Conservation (phyloP, 1,284 basidiomycete genomes). For the Sanghuangporus baumii region DNA sequence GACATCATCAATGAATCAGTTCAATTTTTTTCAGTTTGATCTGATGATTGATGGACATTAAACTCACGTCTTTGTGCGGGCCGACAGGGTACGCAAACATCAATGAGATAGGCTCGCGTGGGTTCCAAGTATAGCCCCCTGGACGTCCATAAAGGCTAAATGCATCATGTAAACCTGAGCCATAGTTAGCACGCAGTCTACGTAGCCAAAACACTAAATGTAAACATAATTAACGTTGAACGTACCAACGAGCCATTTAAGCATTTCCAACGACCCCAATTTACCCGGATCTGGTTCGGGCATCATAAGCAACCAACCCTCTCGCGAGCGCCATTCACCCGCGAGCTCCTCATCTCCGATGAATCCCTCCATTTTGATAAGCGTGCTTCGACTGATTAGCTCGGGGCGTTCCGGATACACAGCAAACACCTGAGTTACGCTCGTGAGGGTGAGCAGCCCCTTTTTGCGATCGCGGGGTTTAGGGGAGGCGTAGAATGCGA, state of each 20-base stretch:
- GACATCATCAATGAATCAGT: conserved; percentile 2
- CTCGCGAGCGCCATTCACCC: conserved; percentile 51
- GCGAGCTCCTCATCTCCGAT: conserved; percentile 75
- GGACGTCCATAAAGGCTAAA: conserved; percentile 87
- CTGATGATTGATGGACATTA: not conserved
- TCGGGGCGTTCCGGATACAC: conserved; percentile 96
- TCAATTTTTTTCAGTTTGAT: not conserved
- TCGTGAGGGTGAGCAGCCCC: conserved; percentile 49
- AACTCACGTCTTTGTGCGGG: conserved; percentile 61
- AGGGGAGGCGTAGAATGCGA: conserved; percentile 54
- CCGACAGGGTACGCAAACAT: conserved; percentile 85
- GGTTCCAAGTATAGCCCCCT: conserved; percentile 81
- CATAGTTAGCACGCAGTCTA: conserved; percentile 11
- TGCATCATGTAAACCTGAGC: conserved; percentile 77
- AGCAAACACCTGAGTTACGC: conserved; percentile 72
- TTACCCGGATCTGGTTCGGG: conserved; percentile 61
- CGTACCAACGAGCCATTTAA: conserved; percentile 89
- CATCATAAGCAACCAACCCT: conserved; percentile 86
- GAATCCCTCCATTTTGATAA: conserved; percentile 84
- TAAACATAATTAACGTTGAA: conserved; percentile 10
- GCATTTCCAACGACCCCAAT: conserved; percentile 70
- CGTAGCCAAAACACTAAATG: conserved; percentile 19
- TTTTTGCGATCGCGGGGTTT: conserved; percentile 71
- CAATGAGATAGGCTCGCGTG: conserved; percentile 65
- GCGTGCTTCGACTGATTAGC: conserved; percentile 77